A percentile compares a stretch with the other conserved stretches of the same genome.
Conservation (phyloP, 2,329 filamentous ascomycete genomes). For the Byssochlamys sp. region DNA sequence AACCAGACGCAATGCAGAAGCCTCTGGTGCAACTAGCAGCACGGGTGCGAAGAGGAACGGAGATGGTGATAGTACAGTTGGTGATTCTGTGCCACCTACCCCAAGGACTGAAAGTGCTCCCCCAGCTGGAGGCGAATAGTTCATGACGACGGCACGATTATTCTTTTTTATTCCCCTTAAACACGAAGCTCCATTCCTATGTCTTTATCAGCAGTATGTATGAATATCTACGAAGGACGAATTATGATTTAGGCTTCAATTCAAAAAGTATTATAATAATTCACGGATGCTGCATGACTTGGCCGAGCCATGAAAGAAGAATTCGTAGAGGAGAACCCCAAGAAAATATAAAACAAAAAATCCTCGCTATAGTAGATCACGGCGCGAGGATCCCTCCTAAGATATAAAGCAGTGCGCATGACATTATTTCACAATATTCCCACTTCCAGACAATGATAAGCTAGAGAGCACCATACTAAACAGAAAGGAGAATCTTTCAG, state of each 20-base stretch:
- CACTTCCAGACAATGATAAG: too few relatives aligned
- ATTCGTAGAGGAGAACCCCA: neutral
- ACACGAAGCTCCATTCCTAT: too few relatives aligned
- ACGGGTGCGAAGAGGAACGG: neutral
- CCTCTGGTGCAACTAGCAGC: neutral
- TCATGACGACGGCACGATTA: neutral
- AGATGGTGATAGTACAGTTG: neutral
- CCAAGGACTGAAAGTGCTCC: neutral
- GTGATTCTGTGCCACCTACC: neutral
- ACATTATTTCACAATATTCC: too few relatives aligned
- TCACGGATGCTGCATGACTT: neutral
- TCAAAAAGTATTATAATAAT: neutral
- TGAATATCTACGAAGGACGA: neutral
- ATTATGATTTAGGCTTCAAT: neutral
- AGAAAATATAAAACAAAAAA: neutral
- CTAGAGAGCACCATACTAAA: too few relatives aligned
- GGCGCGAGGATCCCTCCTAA: too few relatives aligned
- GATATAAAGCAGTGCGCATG: too few relatives aligned
- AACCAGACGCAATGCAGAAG: conserved; percentile 17
- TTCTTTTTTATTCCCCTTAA: neutral
- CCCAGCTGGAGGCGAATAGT: neutral
- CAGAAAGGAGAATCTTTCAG: too few relatives aligned
- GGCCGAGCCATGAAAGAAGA: neutral
- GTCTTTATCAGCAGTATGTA: neutral
- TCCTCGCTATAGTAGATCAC: too few relatives aligned